These are phyloP conservation scores for Anisogramma anomala DNA, from an alignment of 2,329 filamentous ascomycete genomes.

Conservation along the genomic window DNA sequence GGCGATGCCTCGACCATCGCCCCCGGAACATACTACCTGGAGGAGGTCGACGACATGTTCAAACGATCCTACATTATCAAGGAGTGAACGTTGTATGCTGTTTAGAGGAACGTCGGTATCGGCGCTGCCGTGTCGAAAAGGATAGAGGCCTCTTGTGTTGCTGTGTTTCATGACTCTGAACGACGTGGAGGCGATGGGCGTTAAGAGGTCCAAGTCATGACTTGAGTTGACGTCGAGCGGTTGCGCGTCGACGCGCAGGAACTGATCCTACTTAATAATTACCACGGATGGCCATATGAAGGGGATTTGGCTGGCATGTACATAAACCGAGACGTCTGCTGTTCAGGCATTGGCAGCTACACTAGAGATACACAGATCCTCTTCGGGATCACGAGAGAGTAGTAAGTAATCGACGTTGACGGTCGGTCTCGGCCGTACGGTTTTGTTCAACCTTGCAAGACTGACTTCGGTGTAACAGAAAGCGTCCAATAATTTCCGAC, in stretches of 20 bases:
- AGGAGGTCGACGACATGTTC: conserved; percentile 77
- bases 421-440: too few species aligned
- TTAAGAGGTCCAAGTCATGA: conserved; percentile 5
- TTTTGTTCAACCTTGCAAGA: too few species aligned
- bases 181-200: conserved; percentile 14
- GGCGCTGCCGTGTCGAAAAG: conserved; percentile 13
- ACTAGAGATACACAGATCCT: conserved; percentile 14
- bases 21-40: conserved; percentile 65
- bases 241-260: conserved; percentile 9
- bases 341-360: conserved; percentile 16
- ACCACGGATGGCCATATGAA: conserved; percentile 8
- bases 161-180: conserved; percentile 25
- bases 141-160: conserved; percentile 19
- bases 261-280: conserved; percentile 9
- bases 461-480: too few species aligned
- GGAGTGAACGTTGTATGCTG: conserved; percentile 36
- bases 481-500: too few species aligned
- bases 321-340: conserved; percentile 22
- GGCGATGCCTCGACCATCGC: conserved; percentile 56
- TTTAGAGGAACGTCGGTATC: conserved; percentile 34
- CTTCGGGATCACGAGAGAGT: conserved; percentile 5
- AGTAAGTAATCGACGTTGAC: too few species aligned
- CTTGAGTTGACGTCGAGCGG: conserved; percentile 1
- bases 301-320: conserved; percentile 12
- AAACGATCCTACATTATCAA: conserved; percentile 67